phyloP scores from a whole-genome alignment of 108 stramenopile species.

The Fragilariopsis cylindrus region DNA sequence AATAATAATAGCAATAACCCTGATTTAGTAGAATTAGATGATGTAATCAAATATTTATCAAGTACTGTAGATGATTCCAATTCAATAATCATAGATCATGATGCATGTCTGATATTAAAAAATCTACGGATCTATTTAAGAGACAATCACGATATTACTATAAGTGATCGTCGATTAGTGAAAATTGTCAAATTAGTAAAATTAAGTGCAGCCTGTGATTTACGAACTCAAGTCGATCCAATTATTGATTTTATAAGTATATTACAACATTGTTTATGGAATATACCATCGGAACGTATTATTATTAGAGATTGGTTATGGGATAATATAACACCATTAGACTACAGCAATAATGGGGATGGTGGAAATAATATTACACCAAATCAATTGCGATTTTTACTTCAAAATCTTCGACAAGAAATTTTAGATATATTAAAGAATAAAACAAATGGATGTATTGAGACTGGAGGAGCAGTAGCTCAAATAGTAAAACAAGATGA shows the following conservation, averaged over 20 bases:
- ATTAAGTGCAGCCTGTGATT: slow-evolving; percentile 64
- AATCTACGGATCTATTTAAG: slow-evolving; percentile 51
- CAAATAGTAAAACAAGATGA: slow-evolving; percentile 33
- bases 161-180: slow-evolving; percentile 71
- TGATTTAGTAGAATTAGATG: slow-evolving; percentile 37
- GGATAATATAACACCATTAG: slow-evolving; percentile 57
- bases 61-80: slow-evolving; percentile 20
- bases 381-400: slow-evolving; percentile 47
- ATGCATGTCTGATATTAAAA: slow-evolving; percentile 49
- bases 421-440: slow-evolving; percentile 37
- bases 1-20: background rate
- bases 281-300: slow-evolving; percentile 49
- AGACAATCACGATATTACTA: slow-evolving; percentile 50
- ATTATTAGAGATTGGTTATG: slow-evolving; percentile 61
- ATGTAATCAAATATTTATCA: slow-evolving; percentile 34
- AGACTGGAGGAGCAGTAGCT: slow-evolving; percentile 43
- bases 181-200: slow-evolving; percentile 59
- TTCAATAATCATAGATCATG: slow-evolving; percentile 34
- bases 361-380: background rate
- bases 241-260: slow-evolving; percentile 55
- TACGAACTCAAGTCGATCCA: slow-evolving; percentile 49
- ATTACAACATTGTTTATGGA: slow-evolving; percentile 66
- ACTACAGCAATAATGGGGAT: background rate
- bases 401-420: slow-evolving; percentile 55
- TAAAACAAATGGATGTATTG: slow-evolving; percentile 63